phyloP scores from a whole-genome alignment of 192 early-diverging fungal genomes.

The Backusella circina region DNA sequence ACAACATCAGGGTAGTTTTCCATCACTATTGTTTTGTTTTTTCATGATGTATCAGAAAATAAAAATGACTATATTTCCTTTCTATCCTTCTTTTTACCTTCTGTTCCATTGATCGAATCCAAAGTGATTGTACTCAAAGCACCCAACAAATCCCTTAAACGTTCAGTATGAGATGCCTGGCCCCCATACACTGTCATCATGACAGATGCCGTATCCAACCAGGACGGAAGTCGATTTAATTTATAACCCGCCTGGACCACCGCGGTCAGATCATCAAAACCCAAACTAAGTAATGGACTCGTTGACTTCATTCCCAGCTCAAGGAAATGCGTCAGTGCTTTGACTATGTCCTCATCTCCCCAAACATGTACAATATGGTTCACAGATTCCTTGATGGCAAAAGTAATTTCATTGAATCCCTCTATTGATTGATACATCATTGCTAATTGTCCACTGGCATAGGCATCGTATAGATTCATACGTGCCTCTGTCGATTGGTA shows the following conservation, averaged over 20 bases:
- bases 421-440: conserved; percentile 13
- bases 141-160: conserved; percentile 27
- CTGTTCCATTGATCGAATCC: conserved; percentile 35
- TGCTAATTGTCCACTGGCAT: conserved; percentile 27
- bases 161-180: conserved; percentile 24
- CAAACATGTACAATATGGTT: conserved; percentile 38
- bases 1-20: conserved; percentile 50
- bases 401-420: conserved; percentile 30
- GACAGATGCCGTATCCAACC: conserved; percentile 46
- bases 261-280: conserved; percentile 30
- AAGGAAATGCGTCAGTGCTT: conserved; percentile 43
- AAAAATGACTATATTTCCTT: neutral
- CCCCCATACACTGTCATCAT: conserved; percentile 51
- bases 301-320: conserved; percentile 45
- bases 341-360: conserved; percentile 42
- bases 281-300: conserved; percentile 40
- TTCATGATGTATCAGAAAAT: neutral
- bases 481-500: conserved; percentile 25
- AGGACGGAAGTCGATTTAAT: conserved; percentile 33
- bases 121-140: conserved; percentile 33
- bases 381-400: conserved; percentile 40
- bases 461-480: conserved; percentile 23
- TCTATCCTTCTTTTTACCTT: conserved; percentile 24
- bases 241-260: conserved; percentile 40
- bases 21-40: conserved; percentile 41